phyloP scores from a whole-genome alignment of 2,329 filamentous ascomycete genomes.

The Cytospora piceicola region DNA sequence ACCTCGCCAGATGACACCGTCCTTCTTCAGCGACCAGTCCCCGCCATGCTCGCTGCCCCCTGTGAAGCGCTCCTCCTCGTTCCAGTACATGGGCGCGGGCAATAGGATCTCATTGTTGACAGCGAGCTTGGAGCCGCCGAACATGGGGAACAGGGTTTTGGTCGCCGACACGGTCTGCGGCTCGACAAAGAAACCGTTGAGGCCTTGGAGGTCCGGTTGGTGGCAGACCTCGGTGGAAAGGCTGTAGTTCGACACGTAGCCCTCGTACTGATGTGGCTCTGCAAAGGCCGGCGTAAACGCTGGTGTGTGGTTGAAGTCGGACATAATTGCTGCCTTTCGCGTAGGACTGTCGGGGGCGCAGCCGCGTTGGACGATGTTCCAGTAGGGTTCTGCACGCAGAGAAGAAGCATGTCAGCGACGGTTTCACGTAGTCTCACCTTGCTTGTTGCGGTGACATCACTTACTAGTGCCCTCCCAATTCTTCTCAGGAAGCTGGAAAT shows the following conservation, averaged over 20 bases:
- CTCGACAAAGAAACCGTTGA: slow-evolving; percentile 68
- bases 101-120: slow-evolving; percentile 74
- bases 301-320: slow-evolving; percentile 50
- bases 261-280: slow-evolving; percentile 55
- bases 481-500: slow-evolving; percentile 44
- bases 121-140: slow-evolving; percentile 69
- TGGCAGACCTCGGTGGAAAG: slow-evolving; percentile 66
- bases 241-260: slow-evolving; percentile 66
- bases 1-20: slow-evolving; percentile 65
- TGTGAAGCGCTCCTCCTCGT: slow-evolving; percentile 64
- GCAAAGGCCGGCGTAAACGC: slow-evolving; percentile 51
- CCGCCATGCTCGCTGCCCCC: slow-evolving; percentile 58
- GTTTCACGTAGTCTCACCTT: not conserved
- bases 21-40: slow-evolving; percentile 61
- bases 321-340: slow-evolving; percentile 50
- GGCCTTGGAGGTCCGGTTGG: slow-evolving; percentile 64
- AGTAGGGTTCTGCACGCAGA: slow-evolving; percentile 52
- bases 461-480: slow-evolving; percentile 57
- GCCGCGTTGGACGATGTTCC: slow-evolving; percentile 60
- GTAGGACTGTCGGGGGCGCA: slow-evolving; percentile 67
- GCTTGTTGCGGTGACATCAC: slow-evolving; percentile 30
- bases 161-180: slow-evolving; percentile 61
- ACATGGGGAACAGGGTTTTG: slow-evolving; percentile 64
- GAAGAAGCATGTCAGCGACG: not conserved
- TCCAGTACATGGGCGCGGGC: slow-evolving; percentile 71